Evolutionary conservation across 2,329 filamentous ascomycete species (phyloP).

Genomic region (Zymoseptoria crescenta): DNA sequence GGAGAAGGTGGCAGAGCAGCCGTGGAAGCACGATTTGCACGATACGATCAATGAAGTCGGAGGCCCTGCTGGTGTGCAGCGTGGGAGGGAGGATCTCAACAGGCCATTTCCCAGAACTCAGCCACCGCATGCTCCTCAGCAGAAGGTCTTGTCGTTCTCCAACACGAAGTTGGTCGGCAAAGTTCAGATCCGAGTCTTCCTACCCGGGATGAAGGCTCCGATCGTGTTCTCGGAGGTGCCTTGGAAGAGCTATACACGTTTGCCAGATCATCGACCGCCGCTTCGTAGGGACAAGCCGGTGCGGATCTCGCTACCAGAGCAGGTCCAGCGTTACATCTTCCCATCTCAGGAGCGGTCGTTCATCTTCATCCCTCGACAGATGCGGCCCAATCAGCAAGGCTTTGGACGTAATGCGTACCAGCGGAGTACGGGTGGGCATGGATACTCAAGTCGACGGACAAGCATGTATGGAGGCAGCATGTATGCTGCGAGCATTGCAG

Average conservation of each 20-base stretch:
- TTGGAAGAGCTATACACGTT: conserved; percentile 83
- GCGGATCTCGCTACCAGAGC: conserved; percentile 77
- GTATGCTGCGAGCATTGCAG: conserved; percentile 79
- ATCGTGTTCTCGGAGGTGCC: conserved; percentile 66
- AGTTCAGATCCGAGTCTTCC: conserved; percentile 71
- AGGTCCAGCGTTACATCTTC: conserved; percentile 79
- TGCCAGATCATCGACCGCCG: conserved; percentile 90
- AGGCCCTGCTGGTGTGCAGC: conserved; percentile 8
- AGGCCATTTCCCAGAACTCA: conserved; percentile 19
- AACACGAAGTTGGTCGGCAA: conserved; percentile 78
- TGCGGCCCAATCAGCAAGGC: conserved; percentile 85
- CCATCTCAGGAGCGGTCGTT: conserved; percentile 86
- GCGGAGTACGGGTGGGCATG: conserved; percentile 58
- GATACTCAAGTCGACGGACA: conserved; percentile 67
- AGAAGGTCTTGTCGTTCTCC: conserved; percentile 50
- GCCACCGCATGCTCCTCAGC: conserved; percentile 3
- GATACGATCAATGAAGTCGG: conserved; percentile 46
- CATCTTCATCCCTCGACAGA: conserved; percentile 91
- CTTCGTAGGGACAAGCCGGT: conserved; percentile 94
- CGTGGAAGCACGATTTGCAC: conserved; percentile 94
- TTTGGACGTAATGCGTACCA: conserved; percentile 60
- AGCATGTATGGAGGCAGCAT: conserved; percentile 73
- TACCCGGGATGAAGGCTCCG: conserved; percentile 67
- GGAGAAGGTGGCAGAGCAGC: conserved; percentile 61
- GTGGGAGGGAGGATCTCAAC: conserved; percentile 19